Evolutionary conservation across 305 asterid species (phyloP).

Genomic region (Rubia peregrina): DNA sequence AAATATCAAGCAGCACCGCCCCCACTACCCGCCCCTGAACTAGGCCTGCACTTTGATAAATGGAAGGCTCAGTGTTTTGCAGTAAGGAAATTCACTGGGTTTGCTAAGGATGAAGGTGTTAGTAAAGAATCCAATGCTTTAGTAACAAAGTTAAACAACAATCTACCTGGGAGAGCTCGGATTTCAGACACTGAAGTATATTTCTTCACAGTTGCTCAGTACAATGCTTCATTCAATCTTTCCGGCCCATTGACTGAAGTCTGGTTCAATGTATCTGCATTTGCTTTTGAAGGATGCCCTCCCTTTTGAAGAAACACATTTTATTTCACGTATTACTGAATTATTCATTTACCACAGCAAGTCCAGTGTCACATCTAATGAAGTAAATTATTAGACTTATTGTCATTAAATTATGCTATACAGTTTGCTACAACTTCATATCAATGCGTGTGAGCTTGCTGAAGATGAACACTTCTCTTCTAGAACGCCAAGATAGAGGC

Average conservation of each 20-base stretch:
- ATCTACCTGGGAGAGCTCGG: not conserved
- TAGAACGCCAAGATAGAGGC: conserved; percentile 2
- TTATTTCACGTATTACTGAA: conserved; percentile 4
- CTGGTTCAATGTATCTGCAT: conserved; percentile 17
- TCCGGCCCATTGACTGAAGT: conserved; percentile 20
- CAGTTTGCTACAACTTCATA: not conserved
- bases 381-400: not conserved
- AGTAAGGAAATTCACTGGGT: conserved; percentile 20
- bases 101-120: conserved; percentile 19
- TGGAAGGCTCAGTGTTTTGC: conserved; percentile 18
- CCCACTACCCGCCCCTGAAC: conserved; percentile 16
- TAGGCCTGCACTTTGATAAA: conserved; percentile 14
- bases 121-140: conserved; percentile 6
- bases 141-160: not conserved
- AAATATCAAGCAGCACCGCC: conserved; percentile 12
- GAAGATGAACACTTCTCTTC: not conserved
- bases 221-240: conserved; percentile 18
- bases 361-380: not conserved
- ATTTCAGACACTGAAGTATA: not conserved
- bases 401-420: not conserved
- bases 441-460: not conserved
- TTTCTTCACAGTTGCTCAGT: conserved; percentile 16
- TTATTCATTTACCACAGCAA: not conserved
- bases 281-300: conserved; percentile 10
- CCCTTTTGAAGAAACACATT: not conserved